Evolutionary conservation across 129 eudicot genomes (phyloP), one percentile per base, ranked within the genome.

Genomic region (Dittrichia graveolens): DNA sequence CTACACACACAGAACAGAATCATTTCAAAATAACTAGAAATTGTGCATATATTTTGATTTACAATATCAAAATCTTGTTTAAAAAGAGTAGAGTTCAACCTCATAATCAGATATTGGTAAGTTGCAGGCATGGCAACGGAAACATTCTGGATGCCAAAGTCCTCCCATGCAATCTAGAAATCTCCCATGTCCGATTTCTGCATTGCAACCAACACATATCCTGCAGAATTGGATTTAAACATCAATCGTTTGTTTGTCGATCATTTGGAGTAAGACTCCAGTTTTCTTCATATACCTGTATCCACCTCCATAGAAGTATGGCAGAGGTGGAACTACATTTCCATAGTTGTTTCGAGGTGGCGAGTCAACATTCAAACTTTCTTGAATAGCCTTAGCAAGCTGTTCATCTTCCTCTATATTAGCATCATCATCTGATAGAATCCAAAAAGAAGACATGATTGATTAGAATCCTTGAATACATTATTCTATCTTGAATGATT

Each of bases 111-210:
- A 83, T 49, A 95, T 95, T 6, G 99, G 97, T 46, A 12, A 75
- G 75, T 80, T 81, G 83, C 99, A 95, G 39, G 78, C 85, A 7
- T 88, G 89, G 67, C 99, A 95, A 40, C 94, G 79, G 47, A 95
- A 95, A 78, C 99, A 95, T 76, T 90, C 97, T 2, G 99, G 99
- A 82, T 95, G 99, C 99, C 99, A 95, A 85, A 84, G 80, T 67
- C 86, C 91, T 44, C 92, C 97, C 88, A 95, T 86, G 88, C 99
- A 90, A 83, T 86, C 86, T 80, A 95, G 76, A 70, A 71, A 88
- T 71, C 99, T 85, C 49, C 94, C 99, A 73, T 90, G 96, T 16
- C 97, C 99, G 44, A 95, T 88, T 75, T 95, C 97, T 47, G 82
- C 80, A 74, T 85, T 81, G 90, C 99, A 95, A 71, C 99, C 99